Base-by-base conservation (phyloP, 371 early-diverging fungal species). In the Saksenaea oblongispora region DNA sequence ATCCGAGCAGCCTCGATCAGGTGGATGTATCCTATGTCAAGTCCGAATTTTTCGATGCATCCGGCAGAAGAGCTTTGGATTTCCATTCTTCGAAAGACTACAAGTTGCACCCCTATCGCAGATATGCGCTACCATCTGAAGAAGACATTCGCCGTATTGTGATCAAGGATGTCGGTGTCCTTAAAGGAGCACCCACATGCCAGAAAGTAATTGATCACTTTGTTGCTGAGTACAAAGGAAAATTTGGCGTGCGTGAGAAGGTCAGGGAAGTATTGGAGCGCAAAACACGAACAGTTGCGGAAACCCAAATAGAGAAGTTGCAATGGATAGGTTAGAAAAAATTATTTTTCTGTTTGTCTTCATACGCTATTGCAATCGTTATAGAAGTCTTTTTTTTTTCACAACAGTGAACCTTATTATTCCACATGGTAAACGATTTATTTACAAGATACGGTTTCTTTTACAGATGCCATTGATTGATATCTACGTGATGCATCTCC, bases 91-190 rank as follows among this genome's bases (percentile, higher is more conserved):
- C 22, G 0, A 64, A 53, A 3, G 59, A 66, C 10, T 83, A 72
- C 61, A 60, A 39, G 22, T 62, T 87, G 61, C 89, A 93, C 67
- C 91, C 89, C 5, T 86, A 83, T 66, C 80, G 79, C 24, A 72
- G 81, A 39, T 88, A 86, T 47, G 87, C 83, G 5, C 79, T 93
- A 51, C 93, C 93, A 10, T 80, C 84, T 5, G 92, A 91, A 66
- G 60, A 77, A 17, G 93, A 91, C 55, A 80, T 93, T 39, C 67
- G 75, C 13, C 18, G 22, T 24, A 61, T 86, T 47, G 75, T 89
- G 9, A 60, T 56, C 13, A 88, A 80, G 41, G 78, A 81, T 61
- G 86, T 77, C 67, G 75, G 74, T 27, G 11, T 57, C 76, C 37
- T 66, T 63, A 24, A 56, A 74, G 37, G 10, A 47, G 75, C 74